Evolutionary conservation across 257 asterid genomes (phyloP).

Genomic region (Mitragyna speciosa): DNA sequence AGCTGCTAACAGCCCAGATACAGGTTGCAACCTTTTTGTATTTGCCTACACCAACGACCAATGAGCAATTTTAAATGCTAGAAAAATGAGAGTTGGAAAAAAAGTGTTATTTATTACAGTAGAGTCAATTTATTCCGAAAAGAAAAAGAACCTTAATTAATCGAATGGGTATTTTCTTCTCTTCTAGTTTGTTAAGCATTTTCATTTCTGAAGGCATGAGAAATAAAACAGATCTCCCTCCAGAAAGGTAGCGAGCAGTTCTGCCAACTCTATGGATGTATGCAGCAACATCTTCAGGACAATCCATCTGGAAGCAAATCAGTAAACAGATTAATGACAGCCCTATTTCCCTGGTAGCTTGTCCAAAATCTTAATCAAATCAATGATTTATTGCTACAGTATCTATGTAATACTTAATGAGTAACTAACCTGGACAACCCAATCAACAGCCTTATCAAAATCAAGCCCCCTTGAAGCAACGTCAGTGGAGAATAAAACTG

Average conservation of each 20-base stretch:
- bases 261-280: constrained; percentile 98
- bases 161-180: constrained; percentile 74
- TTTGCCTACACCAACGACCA: constrained; percentile 57
- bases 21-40: constrained; percentile 66
- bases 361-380: constrained; percentile 13
- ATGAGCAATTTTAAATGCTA: constrained; percentile 6
- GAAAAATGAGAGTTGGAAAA: not conserved
- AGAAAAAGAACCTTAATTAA: constrained; percentile 51
- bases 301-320: constrained; percentile 64
- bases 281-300: constrained; percentile 88
- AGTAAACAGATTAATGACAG: not conserved
- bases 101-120: not conserved
- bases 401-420: not conserved
- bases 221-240: constrained; percentile 81
- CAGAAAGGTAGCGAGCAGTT: constrained; percentile 91
- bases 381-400: not conserved
- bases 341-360: not conserved
- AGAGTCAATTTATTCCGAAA: not conserved
- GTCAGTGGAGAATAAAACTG: constrained; percentile 80
- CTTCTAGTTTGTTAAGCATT: constrained; percentile 76
- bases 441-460: constrained; percentile 83
- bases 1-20: constrained; percentile 75
- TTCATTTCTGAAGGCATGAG: constrained; percentile 79
- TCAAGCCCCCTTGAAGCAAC: constrained; percentile 97
- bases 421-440: constrained; percentile 93